phyloP scores from a whole-genome alignment of 805 yeast species.

The Candida dendrica region DNA sequence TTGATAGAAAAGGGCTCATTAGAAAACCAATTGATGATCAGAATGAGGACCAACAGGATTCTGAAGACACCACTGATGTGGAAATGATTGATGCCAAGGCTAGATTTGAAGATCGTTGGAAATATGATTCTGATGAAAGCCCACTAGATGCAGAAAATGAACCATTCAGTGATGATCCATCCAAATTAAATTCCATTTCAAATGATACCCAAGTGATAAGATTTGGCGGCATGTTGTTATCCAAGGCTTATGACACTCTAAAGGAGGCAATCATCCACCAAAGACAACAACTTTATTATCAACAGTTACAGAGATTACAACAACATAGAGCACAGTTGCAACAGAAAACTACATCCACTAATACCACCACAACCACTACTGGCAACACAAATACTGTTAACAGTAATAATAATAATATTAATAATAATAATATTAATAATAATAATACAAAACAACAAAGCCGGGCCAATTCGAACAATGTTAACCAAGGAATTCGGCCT shows the following conservation, averaged over 20 bases:
- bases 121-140: slow-evolving; percentile 49
- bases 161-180: slow-evolving; percentile 71
- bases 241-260: slow-evolving; percentile 77
- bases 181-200: slow-evolving; percentile 72
- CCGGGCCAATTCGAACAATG: not conserved
- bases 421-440: not conserved
- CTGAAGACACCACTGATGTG: slow-evolving; percentile 12
- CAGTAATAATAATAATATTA: not conserved
- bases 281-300: slow-evolving; percentile 40
- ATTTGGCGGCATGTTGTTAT: slow-evolving; percentile 84
- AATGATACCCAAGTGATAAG: slow-evolving; percentile 84
- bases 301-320: slow-evolving; percentile 22
- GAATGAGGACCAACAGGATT: slow-evolving; percentile 31
- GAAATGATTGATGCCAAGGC: slow-evolving; percentile 30
- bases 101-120: slow-evolving; percentile 58
- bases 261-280: slow-evolving; percentile 71
- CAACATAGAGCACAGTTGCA: slow-evolving; percentile 23
- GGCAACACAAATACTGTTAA: not conserved
- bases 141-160: slow-evolving; percentile 31
- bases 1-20: slow-evolving; percentile 64
- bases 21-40: slow-evolving; percentile 29
- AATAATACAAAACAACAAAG: not conserved
- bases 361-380: too few species aligned
- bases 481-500: not conserved
- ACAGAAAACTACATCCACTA: slow-evolving; percentile 7